Evolutionary conservation across 192 early-diverging fungal species (phyloP), one percentile per base, ranked within the genome.

Genomic region (Umbelopsis sp.): DNA sequence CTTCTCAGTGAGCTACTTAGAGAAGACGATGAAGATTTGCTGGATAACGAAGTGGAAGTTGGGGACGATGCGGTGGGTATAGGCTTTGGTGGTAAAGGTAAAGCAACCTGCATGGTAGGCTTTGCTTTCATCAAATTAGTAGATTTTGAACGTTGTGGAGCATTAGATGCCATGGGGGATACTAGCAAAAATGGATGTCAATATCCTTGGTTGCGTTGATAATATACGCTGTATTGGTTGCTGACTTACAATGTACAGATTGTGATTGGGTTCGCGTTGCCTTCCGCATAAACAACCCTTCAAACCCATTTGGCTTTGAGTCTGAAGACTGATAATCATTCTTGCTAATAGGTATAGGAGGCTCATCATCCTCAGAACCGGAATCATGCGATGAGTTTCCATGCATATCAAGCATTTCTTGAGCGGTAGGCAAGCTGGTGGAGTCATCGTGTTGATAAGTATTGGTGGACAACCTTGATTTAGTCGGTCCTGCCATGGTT

Each of bases 301-400:
- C 33, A 11, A 35, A 27, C 4, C 27, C 55, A 37, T 25, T 61
- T 61, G 30, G 4, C 16, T 12, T 16, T 61, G 2, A 13, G 25
- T 33, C 27, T 33, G 53, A 58, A 5, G 25, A 30, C 12, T n/a
- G 55, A 13, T 35, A 13, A 35, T 61, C 27, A 16, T 61, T 16
- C 33, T 61, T 61, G 13, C 23, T 16, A 2, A 61, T 37, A 35
- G 55, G 55, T 7, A 61, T 13, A 13, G 55, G 55, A 27, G 55
- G 55, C 27, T 61, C 55, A 18, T 61, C 55, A 30, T 61, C 55
- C 8, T 61, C 55, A 18, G 55, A 61, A 33, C 25, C 55, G 2
- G 55, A 61, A n/a, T 61, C 55, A 61, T 61, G 55, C 25, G 55
- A 61, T 61, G 55, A 61, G 18, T 61, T 61, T 61, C 55, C 55